Conservation (phyloP, 192 early-diverging fungal species). For the Backusella luteola region DNA sequence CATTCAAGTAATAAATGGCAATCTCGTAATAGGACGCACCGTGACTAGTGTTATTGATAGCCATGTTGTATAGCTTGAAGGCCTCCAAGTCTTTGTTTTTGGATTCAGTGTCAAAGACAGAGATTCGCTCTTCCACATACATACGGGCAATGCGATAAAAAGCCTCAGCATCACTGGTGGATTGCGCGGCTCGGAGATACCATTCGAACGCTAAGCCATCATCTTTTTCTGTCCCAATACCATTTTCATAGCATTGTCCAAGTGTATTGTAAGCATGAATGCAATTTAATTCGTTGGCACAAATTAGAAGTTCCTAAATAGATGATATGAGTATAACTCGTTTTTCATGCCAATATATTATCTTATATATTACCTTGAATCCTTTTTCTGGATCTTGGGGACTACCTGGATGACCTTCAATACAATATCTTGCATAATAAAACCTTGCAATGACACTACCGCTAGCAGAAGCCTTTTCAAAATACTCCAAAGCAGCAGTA, state of each 20-base stretch:
- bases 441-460: slow-evolving; percentile 22
- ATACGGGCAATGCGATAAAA: slow-evolving; percentile 27
- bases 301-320: slow-evolving; percentile 22
- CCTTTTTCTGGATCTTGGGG: slow-evolving; percentile 19
- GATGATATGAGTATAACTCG: background rate
- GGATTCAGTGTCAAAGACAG: background rate
- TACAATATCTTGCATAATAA: slow-evolving; percentile 27
- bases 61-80: background rate
- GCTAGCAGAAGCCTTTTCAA: slow-evolving; percentile 24
- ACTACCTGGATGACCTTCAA: slow-evolving; percentile 24
- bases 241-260: slow-evolving; percentile 36
- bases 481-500: slow-evolving; percentile 25
- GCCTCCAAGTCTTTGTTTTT: slow-evolving; percentile 7
- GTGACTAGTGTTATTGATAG: background rate
- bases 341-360: background rate
- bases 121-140: background rate
- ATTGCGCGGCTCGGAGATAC: slow-evolving; percentile 27
- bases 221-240: slow-evolving; percentile 19
- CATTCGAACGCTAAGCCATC: slow-evolving; percentile 14
- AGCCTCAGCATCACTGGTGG: slow-evolving; percentile 28
- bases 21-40: background rate
- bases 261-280: slow-evolving; percentile 27
- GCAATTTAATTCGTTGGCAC: slow-evolving; percentile 29
- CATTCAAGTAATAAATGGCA: slow-evolving; percentile 13
- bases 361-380: slow-evolving; percentile 8